Evolutionary conservation across 805 yeast species (phyloP), one percentile per base, ranked within the genome.

Genomic region (Tetrapisispora taiwanensis): DNA sequence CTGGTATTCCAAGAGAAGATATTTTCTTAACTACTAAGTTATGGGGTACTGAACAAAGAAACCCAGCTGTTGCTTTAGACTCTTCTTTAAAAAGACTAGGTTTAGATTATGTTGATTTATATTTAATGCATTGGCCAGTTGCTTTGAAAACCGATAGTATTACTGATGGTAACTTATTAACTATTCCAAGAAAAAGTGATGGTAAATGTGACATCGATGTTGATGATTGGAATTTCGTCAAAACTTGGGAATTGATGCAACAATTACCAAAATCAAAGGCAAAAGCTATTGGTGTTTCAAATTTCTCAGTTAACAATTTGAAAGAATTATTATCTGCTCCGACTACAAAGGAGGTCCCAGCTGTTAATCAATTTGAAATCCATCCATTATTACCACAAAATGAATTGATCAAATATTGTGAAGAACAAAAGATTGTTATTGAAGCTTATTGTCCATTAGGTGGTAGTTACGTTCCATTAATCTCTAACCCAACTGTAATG

Each of bases 61-160:
- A 62, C 17, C 79, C 76, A 7, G 76, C 65, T 41, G 65, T 59
- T 31, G 81, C 82, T 1, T 63, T 85, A 37, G 71, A 76, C 20
- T 66, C 64, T 34, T 80, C 89, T 2, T 68, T 86, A 53, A 53
- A 69, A 48, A 75, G 75, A 48, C 68, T 85, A 48, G 78, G 78
- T 0, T 55, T 84, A 43, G 94, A 82, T 39, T 85, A 86, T 56
- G 80, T 84, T 39, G 95, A 86, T 58, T 67, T 86, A 50, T 74
- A 77, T 54, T 71, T 87, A 51, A 75, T 84, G 55, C 95, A 86
- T 63, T 84, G 89, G 88, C 92, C 90, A 6, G 68, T 74, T 69
- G 78, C 30, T 63, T 69, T 46, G 69, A 58, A 36, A 52, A 63
- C 70, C 31, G 70, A 65, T 54, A 66, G 62, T 18, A 66, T 59